Evolutionary conservation across 2,329 filamentous ascomycete genomes (phyloP), one percentile per base, ranked within the genome.

Genomic region (Penicillium sp.): DNA sequence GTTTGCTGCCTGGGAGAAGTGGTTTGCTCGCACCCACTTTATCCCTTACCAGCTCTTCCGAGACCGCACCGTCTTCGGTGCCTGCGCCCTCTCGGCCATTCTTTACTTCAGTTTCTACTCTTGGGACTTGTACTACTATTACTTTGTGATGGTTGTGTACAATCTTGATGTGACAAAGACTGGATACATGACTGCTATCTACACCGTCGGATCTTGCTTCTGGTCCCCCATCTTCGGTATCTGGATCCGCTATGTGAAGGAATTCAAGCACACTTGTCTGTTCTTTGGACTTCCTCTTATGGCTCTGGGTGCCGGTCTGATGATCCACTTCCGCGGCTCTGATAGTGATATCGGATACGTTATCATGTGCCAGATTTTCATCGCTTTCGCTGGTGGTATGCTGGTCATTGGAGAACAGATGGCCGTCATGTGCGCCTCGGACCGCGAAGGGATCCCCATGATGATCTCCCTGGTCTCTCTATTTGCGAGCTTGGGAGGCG

Each of bases 1-100:
- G 13, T 87, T 87, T 54, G 78, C 69, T 1, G 48, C 80, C 1
- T 85, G 80, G 75, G 85, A 88, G 63, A 79, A 66, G 42, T 84
- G 71, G 56, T 73, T 79, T 47, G 78, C 83, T 0, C 76, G 73
- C 0, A 74, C 77, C 2, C 77, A 79, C 6, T 85, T 86, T 65
- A 76, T 87, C 18, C 79, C 77, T 0, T 85, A 81, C 67, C 65
- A 76, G 21, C 71, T 81, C 21, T 72, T 83, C 46, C 72, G 67
- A 43, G 71, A 80, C 43, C 73, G 76, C 21, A 83, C 81, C 1
- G 75, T 83, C n/a, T 58, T 82, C 5, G 81, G 81, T 1, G 79
- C 82, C 1, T 84, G 78, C 54, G 49, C 80, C 5, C 67, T 84
- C 1, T 75, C 79, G 27, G 74, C 75, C 22, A 67, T 75, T 2